Evolutionary conservation across 345 rosid genomes (phyloP).

Genomic region (rapeseed (Brassica napus)): Da-Ae NC_063436.1:15905001-15905500

Average conservation of each 20-base stretch:
- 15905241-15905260: constrained; percentile 49
- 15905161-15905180: constrained; percentile 40
- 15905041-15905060: not conserved
- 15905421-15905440: constrained; percentile 74
- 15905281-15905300: constrained; percentile 83
- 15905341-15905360: not conserved
- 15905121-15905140: constrained; percentile 43
- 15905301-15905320: constrained; percentile 33
- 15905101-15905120: not conserved
- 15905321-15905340: not conserved
- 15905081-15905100: not conserved
- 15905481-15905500: constrained; percentile 74
- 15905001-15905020: constrained; percentile 70
- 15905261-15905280: constrained; percentile 54
- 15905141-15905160: constrained; percentile 40
- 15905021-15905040: constrained; percentile 14
- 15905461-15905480: constrained; percentile 75
- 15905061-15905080: not conserved
- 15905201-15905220: constrained; percentile 6
- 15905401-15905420: constrained; percentile 55
- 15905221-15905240: constrained; percentile 17
- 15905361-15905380: constrained; percentile 6
- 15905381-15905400: constrained; percentile 12
- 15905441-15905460: constrained; percentile 73
- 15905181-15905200: not conserved